These are phyloP conservation scores for Pythium plurisporium DNA, from an alignment of 352 stramenopile species.

Conservation along the genomic window DNA sequence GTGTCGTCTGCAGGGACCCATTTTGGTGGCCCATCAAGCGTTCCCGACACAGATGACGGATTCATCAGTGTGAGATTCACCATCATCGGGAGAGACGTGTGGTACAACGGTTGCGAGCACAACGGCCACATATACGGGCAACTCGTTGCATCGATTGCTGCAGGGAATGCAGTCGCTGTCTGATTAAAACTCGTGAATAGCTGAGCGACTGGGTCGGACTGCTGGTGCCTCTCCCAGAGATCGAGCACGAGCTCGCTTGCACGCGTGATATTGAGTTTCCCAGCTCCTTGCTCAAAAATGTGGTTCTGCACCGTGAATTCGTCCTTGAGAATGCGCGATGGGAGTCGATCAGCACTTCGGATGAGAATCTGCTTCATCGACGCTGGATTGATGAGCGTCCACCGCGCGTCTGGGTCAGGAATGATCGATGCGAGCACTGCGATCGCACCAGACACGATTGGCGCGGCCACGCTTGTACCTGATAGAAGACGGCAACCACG, in stretches of 20 bases:
- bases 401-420: slow-evolving; percentile 35
- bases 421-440: slow-evolving; percentile 75
- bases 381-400: slow-evolving; percentile 56
- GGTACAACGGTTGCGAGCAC: slow-evolving; percentile 75
- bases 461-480: slow-evolving; percentile 80
- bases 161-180: slow-evolving; percentile 41
- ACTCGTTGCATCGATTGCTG: slow-evolving; percentile 62
- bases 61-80: slow-evolving; percentile 87
- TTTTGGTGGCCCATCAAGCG: slow-evolving; percentile 38
- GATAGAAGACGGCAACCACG: slow-evolving; percentile 59
- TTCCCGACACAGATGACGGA: slow-evolving; percentile 41
- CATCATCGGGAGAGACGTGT: slow-evolving; percentile 64
- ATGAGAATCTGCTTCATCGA: slow-evolving; percentile 71
- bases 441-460: slow-evolving; percentile 75
- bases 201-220: not conserved
- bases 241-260: slow-evolving; percentile 44
- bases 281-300: slow-evolving; percentile 83
- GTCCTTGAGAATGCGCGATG: slow-evolving; percentile 25
- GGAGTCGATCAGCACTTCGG: slow-evolving; percentile 43
- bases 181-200: slow-evolving; percentile 25
- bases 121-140: slow-evolving; percentile 87
- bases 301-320: slow-evolving; percentile 59
- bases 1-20: slow-evolving; percentile 41
- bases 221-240: slow-evolving; percentile 35
- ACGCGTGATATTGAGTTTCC: slow-evolving; percentile 60